Conservation (phyloP, 2,329 filamentous ascomycete species). For the Trichoderma citrinoviride region DNA sequence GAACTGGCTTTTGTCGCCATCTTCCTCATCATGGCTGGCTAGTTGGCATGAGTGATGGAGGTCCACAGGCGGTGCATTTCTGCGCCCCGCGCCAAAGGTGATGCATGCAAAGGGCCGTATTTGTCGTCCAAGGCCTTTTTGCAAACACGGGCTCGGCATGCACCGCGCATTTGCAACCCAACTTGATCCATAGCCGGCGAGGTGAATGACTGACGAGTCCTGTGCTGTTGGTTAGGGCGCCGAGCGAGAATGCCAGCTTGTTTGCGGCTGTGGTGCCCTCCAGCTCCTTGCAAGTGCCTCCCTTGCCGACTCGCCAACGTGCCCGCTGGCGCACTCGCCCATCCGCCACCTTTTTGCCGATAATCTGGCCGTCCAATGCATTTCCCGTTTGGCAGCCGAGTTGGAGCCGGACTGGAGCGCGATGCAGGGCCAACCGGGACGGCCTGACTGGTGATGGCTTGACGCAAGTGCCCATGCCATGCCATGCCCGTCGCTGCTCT, state of each 20-base stretch:
- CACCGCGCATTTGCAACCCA: slow-evolving; percentile 17
- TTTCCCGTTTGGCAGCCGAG: background rate
- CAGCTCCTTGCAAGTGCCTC: too few relatives aligned
- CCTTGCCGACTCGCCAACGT: background rate
- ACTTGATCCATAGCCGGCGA: slow-evolving; percentile 1
- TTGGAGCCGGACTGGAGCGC: slow-evolving; percentile 4
- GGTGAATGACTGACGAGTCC: background rate
- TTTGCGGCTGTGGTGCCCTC: too few relatives aligned
- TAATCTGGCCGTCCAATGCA: slow-evolving; percentile 4
- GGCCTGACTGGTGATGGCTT: slow-evolving; percentile 6
- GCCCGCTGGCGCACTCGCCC: background rate
- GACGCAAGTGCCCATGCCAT: slow-evolving; percentile 8
- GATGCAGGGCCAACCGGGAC: slow-evolving; percentile 4
- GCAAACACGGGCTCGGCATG: slow-evolving; percentile 9
- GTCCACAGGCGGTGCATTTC: slow-evolving; percentile 11
- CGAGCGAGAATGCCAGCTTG: too few relatives aligned
- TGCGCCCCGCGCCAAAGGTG: slow-evolving; percentile 13
- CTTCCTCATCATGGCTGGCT: background rate
- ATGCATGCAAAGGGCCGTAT: slow-evolving; percentile 16
- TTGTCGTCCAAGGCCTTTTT: slow-evolving; percentile 6
- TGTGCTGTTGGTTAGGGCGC: background rate
- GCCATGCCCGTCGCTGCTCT: background rate
- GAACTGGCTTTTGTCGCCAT: background rate
- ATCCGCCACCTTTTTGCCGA: slow-evolving; percentile 15
- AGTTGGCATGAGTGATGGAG: background rate